Evolutionary conservation across 139 green algal species (phyloP).

Genomic region (Mychonastes homosphaera): DNA sequence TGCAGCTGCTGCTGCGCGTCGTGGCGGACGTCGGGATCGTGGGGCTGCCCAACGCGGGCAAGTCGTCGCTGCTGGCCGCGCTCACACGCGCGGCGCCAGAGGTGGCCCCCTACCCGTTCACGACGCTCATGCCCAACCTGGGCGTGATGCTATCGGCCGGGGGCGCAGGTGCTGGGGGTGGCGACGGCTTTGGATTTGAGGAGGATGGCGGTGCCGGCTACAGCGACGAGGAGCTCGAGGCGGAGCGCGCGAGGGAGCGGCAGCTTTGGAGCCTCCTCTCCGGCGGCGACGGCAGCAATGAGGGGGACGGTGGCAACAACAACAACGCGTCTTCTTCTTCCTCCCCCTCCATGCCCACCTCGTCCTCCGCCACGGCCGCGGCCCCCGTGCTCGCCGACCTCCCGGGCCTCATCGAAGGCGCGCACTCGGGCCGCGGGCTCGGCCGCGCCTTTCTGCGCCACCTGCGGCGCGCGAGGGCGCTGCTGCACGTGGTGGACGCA

Average conservation of each 20-base stretch:
- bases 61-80: slow-evolving; percentile 53
- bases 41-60: slow-evolving; percentile 86
- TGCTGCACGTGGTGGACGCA: slow-evolving; percentile 75
- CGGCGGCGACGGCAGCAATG: too few species aligned
- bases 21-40: slow-evolving; percentile 90
- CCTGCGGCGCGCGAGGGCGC: slow-evolving; percentile 51
- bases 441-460: slow-evolving; percentile 82
- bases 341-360: too few species aligned
- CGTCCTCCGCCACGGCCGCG: not conserved
- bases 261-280: too few species aligned
- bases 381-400: slow-evolving; percentile 61
- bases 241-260: too few species aligned
- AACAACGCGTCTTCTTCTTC: too few species aligned
- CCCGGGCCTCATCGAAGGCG: slow-evolving; percentile 77
- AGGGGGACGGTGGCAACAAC: too few species aligned
- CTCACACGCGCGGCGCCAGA: slow-evolving; percentile 71
- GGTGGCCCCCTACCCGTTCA: slow-evolving; percentile 88
- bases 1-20: slow-evolving; percentile 72
- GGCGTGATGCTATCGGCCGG: slow-evolving; percentile 48
- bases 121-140: slow-evolving; percentile 90
- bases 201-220: not conserved
- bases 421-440: slow-evolving; percentile 57
- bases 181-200: too few species aligned
- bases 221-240: too few species aligned
- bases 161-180: not conserved